Evolutionary conservation across 1,284 basidiomycete genomes (phyloP), one percentile per base, ranked within the genome.

Genomic region (Cutaneotrichosporon mucoides): DNA sequence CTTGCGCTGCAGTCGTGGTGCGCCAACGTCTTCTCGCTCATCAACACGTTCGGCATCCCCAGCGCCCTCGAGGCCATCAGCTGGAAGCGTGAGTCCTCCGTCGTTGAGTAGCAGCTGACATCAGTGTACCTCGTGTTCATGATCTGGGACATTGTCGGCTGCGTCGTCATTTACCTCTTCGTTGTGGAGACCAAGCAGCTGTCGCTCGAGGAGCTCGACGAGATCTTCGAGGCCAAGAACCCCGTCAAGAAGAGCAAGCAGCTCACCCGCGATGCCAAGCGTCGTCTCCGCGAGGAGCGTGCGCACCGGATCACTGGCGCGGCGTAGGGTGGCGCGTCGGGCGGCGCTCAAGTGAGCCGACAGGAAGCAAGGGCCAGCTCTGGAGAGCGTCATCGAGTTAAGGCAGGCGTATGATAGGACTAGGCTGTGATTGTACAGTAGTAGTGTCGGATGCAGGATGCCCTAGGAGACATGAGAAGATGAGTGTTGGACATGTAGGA

Each of bases 121-220:
- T 4, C 44, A 46, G 81, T 82, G 5, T 84, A 83, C 66, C 66
- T 82, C 56, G 81, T 84, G 44, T 84, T 84, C 69, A 69, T 81
- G 54, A 68, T 75, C 16, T 84, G 81, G 80, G 82, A 84, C 65
- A 67, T 80, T 0, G 82, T 86, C 66, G 84, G 85, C 65, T 74
- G 82, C 44, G 65, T 81, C 33, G 79, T 85, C 63, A 82, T 86
- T 59, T 86, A 82, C 68, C 75, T 83, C 58, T 83, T 81, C 65
- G 70, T 80, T 34, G 76, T 82, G 13, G 82, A 84, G 68, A 82
- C 68, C 16, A 71, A 81, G 68, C 78, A 79, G 36, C 74, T 84
- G 41, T 82, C 82, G 1, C 73, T 84, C 50, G 83, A 84, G 62
- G 83, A 84, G 67, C 81, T 84, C 56, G 81, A 83, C 56, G 79